Evolutionary conservation across 2,329 filamentous ascomycete genomes (phyloP).

Genomic region (Tricladium varicosporioides): DNA sequence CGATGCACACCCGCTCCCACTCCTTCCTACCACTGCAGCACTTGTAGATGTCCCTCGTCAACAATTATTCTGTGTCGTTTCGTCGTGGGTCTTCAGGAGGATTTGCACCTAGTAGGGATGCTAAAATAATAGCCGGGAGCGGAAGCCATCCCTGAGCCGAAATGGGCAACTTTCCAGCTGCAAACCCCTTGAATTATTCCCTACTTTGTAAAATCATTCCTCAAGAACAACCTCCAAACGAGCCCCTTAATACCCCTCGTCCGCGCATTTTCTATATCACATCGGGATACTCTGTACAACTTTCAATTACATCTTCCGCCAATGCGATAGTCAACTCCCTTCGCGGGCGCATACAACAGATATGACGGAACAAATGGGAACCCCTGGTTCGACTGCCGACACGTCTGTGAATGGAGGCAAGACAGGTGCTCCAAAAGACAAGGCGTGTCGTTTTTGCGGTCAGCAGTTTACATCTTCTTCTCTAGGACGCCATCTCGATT

Average conservation of each 20-base stretch:
- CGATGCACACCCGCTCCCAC: background rate
- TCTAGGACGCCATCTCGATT: constrained; percentile 86
- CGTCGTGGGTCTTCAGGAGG: constrained; percentile 4
- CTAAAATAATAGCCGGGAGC: background rate
- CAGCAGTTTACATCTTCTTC: constrained; percentile 93
- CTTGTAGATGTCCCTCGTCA: no score
- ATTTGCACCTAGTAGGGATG: constrained; percentile 19
- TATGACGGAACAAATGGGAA: constrained; percentile 36
- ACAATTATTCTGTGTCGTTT: background rate
- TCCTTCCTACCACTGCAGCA: background rate
- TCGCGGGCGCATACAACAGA: constrained; percentile 11
- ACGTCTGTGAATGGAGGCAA: constrained; percentile 32
- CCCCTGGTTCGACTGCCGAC: constrained; percentile 34
- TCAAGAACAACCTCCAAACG: background rate
- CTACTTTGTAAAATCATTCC: background rate
- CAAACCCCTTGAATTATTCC: constrained; percentile 21
- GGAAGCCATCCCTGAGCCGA: constrained; percentile 12
- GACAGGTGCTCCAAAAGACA: constrained; percentile 63
- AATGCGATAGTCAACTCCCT: constrained; percentile 26
- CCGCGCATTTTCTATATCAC: background rate
- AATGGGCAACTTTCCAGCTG: constrained; percentile 14
- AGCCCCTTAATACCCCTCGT: constrained; percentile 1
- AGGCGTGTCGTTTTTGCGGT: constrained; percentile 81
- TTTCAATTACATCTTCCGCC: constrained; percentile 5
- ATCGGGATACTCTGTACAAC: no score